Conservation (phyloP, 371 early-diverging fungal genomes). For the Dichotomocladium elegans region DNA sequence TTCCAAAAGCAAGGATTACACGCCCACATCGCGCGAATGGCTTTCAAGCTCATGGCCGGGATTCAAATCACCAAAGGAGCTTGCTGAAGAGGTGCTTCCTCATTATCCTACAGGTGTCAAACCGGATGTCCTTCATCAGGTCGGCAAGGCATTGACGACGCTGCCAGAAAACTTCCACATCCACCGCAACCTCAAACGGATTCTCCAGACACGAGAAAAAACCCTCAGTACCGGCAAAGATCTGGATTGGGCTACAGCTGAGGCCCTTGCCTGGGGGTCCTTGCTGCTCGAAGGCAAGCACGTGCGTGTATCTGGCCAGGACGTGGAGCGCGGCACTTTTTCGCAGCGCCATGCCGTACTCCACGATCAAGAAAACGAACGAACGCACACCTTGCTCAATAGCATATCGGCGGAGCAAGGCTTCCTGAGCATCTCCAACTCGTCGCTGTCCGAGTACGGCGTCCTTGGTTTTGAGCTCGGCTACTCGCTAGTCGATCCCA, state of each 20-base stretch:
- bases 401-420: conserved; percentile 81
- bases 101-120: conserved; percentile 80
- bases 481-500: conserved; percentile 90
- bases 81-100: conserved; percentile 66
- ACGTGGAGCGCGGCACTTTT: conserved; percentile 98
- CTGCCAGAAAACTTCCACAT: conserved; percentile 84
- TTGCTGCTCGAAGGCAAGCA: conserved; percentile 88
- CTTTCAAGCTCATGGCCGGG: conserved; percentile 89
- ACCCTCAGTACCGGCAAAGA: conserved; percentile 68
- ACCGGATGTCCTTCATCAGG: conserved; percentile 66
- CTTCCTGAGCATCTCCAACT: conserved; percentile 88
- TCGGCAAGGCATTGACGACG: conserved; percentile 78
- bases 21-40: conserved; percentile 90
- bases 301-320: conserved; percentile 92
- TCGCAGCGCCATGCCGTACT: conserved; percentile 95
- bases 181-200: conserved; percentile 84
- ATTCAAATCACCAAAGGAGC: conserved; percentile 79
- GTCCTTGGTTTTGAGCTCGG: conserved; percentile 96
- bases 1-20: conserved; percentile 83
- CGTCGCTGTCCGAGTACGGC: conserved; percentile 94
- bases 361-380: conserved; percentile 84
- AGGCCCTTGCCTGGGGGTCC: conserved; percentile 91
- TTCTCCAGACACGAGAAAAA: conserved; percentile 83
- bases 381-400: conserved; percentile 74
- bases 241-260: conserved; percentile 97